These are phyloP conservation scores for Tephrocybe sp. DNA, from an alignment of 768 basidiomycete genomes.

Conservation along the genomic window DNA sequence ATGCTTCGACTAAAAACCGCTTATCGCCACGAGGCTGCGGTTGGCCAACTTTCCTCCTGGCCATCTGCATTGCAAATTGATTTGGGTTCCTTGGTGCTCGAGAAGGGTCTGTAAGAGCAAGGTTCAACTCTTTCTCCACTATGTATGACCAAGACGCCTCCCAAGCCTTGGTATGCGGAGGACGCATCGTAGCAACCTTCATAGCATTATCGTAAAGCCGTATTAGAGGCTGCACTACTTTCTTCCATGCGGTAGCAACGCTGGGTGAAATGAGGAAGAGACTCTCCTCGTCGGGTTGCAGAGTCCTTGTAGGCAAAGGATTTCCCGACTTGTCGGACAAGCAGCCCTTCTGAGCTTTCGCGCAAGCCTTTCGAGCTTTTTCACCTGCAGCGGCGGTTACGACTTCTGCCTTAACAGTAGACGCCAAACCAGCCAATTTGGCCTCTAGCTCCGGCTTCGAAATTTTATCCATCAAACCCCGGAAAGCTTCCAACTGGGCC, in stretches of 20 bases:
- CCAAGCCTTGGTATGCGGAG: constrained; percentile 58
- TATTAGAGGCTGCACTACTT: constrained; percentile 30
- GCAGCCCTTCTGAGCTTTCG: constrained; percentile 8
- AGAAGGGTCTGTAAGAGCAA: constrained; percentile 26
- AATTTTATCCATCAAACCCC: constrained; percentile 25
- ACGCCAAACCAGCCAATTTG: constrained; percentile 7
- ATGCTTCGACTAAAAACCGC: constrained; percentile 59
- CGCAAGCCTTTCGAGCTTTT: constrained; percentile 14
- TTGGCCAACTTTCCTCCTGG: constrained; percentile 52
- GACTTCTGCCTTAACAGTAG: constrained; percentile 6
- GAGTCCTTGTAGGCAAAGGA: constrained; percentile 5
- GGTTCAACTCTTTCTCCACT: constrained; percentile 43
- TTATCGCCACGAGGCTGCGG: constrained; percentile 56
- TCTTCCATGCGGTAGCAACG: constrained; percentile 37
- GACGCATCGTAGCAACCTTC: constrained; percentile 42
- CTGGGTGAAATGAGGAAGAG: constrained; percentile 25
- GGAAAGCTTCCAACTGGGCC: constrained; percentile 31
- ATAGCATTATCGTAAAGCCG: constrained; percentile 36
- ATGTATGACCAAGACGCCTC: constrained; percentile 56
- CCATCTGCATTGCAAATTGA: constrained; percentile 49
- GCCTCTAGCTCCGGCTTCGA: constrained; percentile 21
- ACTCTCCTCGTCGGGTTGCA: constrained; percentile 16
- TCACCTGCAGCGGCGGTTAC: constrained; percentile 13
- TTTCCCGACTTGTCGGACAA: constrained; percentile 4
- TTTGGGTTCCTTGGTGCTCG: constrained; percentile 38